A percentile compares a stretch with the other conserved stretches of the same genome.
Conservation (phyloP, 179 eudicot genomes). For the Patellifolia procumbens region DNA sequence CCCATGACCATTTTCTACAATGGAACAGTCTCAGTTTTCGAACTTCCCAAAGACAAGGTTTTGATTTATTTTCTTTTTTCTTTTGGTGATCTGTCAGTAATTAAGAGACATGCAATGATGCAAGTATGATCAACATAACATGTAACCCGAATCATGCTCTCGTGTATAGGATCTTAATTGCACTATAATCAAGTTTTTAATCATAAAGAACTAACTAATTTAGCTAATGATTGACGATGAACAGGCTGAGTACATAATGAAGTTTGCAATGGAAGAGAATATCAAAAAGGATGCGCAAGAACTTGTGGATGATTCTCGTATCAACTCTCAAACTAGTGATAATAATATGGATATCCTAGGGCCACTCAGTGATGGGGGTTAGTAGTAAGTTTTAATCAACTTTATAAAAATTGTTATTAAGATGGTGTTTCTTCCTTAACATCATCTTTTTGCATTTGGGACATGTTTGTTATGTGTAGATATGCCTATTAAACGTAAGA, state of each 20-base stretch:
- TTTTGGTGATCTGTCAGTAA: not conserved
- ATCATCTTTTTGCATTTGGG: not conserved
- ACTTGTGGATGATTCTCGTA: not conserved
- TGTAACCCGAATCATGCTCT: not conserved
- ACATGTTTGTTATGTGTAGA: slow-evolving; percentile 28
- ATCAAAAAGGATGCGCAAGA: not conserved
- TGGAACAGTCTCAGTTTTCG: slow-evolving; percentile 56
- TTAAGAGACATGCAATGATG: too few relatives aligned
- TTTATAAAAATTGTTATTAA: not conserved
- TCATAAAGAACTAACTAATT: not conserved
- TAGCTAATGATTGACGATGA: not conserved
- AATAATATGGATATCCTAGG: slow-evolving; percentile 21
- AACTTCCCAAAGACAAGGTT: slow-evolving; percentile 54
- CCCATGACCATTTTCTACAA: slow-evolving; percentile 71
- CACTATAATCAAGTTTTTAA: not conserved
- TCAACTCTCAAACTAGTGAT: not conserved
- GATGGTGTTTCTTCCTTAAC: too few relatives aligned
- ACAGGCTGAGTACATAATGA: slow-evolving; percentile 51
- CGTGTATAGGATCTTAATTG: not conserved
- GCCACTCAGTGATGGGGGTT: slow-evolving; percentile 40
- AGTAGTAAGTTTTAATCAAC: not conserved
- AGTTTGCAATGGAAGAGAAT: slow-evolving; percentile 38
- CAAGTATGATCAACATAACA: too few relatives aligned
- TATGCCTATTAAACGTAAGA: slow-evolving; percentile 49
- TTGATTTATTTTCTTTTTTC: not conserved